Conservation (phyloP, 2,329 filamentous ascomycete genomes). For the Didymella pinodella region DNA sequence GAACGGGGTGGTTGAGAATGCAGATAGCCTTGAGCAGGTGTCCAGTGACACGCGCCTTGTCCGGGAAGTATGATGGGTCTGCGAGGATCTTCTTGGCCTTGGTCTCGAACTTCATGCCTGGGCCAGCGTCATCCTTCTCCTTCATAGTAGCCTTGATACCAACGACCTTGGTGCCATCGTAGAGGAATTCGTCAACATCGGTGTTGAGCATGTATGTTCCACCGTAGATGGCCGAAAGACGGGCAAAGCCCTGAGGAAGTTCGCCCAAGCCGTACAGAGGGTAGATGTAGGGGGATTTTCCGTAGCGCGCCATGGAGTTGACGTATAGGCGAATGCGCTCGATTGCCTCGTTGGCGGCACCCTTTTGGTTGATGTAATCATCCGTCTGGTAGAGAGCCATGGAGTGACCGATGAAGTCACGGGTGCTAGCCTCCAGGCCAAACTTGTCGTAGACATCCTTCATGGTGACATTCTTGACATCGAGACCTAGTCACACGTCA, state of each 20-base stretch:
- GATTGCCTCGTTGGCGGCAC: constrained; percentile 82
- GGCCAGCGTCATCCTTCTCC: constrained; percentile 75
- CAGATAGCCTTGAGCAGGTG: constrained; percentile 97
- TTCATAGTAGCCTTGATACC: constrained; percentile 99
- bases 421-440: constrained; percentile 84
- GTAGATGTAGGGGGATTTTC: constrained; percentile 99
- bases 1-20: constrained; percentile 92
- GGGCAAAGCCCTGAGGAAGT: constrained; percentile 96
- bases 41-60: constrained; percentile 85
- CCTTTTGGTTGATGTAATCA: constrained; percentile 77
- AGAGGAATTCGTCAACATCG: constrained; percentile 85
- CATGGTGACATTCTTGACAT: constrained; percentile 83
- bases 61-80: constrained; percentile 95
- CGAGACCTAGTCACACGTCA: constrained; percentile 65
- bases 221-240: constrained; percentile 96
- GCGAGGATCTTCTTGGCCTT: constrained; percentile 96
- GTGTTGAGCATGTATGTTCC: constrained; percentile 99
- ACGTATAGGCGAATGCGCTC: constrained; percentile 95
- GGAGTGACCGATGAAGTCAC: constrained; percentile 96
- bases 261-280: constrained; percentile 96
- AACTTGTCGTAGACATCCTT: constrained; percentile 99
- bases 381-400: constrained; percentile 97
- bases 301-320: constrained; percentile 96
- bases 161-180: constrained; percentile 83
- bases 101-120: constrained; percentile 90